These are phyloP conservation scores for Candida ulmi DNA, from an alignment of 805 yeast genomes.

Conservation along the genomic window DNA sequence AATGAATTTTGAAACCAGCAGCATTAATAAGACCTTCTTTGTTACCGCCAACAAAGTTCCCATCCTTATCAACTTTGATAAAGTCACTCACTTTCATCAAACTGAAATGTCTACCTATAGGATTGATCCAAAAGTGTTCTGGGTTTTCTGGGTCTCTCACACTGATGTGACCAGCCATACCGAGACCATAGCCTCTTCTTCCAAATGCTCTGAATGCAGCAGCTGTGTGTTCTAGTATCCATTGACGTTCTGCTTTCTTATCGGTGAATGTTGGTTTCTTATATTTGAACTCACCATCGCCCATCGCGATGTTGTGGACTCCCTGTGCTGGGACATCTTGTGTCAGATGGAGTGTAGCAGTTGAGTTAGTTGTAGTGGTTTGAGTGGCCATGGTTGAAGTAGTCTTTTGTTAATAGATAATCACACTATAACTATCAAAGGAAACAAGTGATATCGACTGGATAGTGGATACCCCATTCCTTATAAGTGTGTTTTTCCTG, in stretches of 20 bases:
- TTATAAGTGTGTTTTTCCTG: too few species aligned
- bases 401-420: too few species aligned
- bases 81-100: slow-evolving; percentile 54
- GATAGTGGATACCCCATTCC: too few species aligned
- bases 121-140: slow-evolving; percentile 86
- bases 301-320: slow-evolving; percentile 55
- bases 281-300: slow-evolving; percentile 40
- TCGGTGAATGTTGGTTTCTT: slow-evolving; percentile 48
- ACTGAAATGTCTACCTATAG: slow-evolving; percentile 73
- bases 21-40: slow-evolving; percentile 46
- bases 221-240: slow-evolving; percentile 70
- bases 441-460: too few species aligned
- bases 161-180: slow-evolving; percentile 82
- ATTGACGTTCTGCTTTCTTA: slow-evolving; percentile 43
- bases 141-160: slow-evolving; percentile 79
- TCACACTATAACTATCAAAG: too few species aligned
- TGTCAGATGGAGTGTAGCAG: slow-evolving; percentile 2
- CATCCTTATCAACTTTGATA: slow-evolving; percentile 59
- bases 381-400: slow-evolving; percentile 1
- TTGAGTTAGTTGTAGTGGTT: slow-evolving; percentile 1
- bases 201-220: slow-evolving; percentile 81
- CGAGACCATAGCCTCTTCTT: slow-evolving; percentile 71
- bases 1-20: slow-evolving; percentile 69
- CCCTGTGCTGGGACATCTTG: slow-evolving; percentile 34
- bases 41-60: slow-evolving; percentile 59